Percentiles rank a stretch among this genome's conserved stretches.
phyloP scores from a whole-genome alignment of 2,329 filamentous ascomycete genomes.

The Clonostachys solani region DNA sequence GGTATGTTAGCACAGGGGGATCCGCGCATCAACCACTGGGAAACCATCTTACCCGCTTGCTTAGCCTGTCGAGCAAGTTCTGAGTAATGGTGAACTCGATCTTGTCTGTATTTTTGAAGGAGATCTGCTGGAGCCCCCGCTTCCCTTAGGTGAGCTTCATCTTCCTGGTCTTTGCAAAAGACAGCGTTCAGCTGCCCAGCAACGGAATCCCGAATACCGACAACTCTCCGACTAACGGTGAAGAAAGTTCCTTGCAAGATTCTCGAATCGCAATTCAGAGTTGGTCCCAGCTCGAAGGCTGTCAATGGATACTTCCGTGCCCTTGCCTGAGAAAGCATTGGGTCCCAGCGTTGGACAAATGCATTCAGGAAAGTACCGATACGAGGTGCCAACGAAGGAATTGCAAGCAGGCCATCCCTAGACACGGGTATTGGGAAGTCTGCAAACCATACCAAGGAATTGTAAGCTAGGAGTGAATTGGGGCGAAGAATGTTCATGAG shows the following conservation, averaged over 20 bases:
- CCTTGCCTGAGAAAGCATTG: background rate
- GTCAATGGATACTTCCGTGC: conserved; percentile 16
- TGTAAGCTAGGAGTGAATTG: conserved; percentile 22
- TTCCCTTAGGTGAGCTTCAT: conserved; percentile 7
- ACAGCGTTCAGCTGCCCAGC: conserved; percentile 10
- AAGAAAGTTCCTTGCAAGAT: conserved; percentile 18
- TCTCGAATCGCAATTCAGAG: conserved; percentile 16
- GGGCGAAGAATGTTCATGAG: conserved; percentile 22
- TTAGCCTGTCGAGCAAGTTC: no score
- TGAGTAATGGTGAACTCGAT: no score
- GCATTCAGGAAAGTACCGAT: background rate
- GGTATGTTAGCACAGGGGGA: no score
- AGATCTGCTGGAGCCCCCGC: no score
- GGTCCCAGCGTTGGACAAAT: background rate
- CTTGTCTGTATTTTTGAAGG: no score
- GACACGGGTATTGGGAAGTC: conserved; percentile 22
- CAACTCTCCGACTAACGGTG: conserved; percentile 15
- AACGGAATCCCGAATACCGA: conserved; percentile 13
- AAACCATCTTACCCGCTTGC: no score
- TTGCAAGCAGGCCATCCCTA: background rate
- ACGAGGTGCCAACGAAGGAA: no score
- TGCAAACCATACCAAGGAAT: conserved; percentile 24
- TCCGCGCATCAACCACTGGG: no score
- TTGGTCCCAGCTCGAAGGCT: conserved; percentile 12
- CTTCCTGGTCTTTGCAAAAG: conserved; percentile 14